phyloP scores from a whole-genome alignment of 495 filamentous ascomycete species.

The Xylaria flabelliformis region DNA sequence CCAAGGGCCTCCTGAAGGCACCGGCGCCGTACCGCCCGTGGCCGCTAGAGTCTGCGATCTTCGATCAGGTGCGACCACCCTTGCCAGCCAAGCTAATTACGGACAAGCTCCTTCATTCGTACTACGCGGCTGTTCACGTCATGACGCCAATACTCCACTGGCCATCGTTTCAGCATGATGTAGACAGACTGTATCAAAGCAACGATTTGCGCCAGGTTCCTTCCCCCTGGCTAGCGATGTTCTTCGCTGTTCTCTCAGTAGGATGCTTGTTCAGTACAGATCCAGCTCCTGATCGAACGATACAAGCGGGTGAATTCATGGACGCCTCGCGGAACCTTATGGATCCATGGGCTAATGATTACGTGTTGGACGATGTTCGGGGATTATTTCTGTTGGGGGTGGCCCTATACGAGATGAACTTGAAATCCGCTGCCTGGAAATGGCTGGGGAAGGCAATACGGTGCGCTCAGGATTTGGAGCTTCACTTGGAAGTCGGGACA shows the following conservation, averaged over 20 bases:
- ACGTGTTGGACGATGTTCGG: conserved; percentile 79
- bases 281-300: conserved; percentile 54
- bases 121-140: conserved; percentile 76
- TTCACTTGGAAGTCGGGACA: conserved; percentile 71
- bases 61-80: conserved; percentile 63
- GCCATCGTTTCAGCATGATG: conserved; percentile 78
- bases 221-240: conserved; percentile 77
- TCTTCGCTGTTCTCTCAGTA: conserved; percentile 85
- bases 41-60: conserved; percentile 55
- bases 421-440: conserved; percentile 86
- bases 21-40: conserved; percentile 72
- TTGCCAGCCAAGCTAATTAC: conserved; percentile 74
- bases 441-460: conserved; percentile 88
- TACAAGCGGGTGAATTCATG: conserved; percentile 73
- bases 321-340: conserved; percentile 72
- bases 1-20: conserved; percentile 80
- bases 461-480: conserved; percentile 85
- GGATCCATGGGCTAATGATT: conserved; percentile 84
- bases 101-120: conserved; percentile 79
- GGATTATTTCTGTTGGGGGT: conserved; percentile 76
- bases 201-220: conserved; percentile 69
- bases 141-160: conserved; percentile 88
- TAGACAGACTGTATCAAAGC: conserved; percentile 75
- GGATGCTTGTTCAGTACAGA: conserved; percentile 80
- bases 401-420: conserved; percentile 84